Evolutionary conservation across 2,329 filamentous ascomycete species (phyloP), one percentile per base, ranked within the genome.

Genomic region (Ambrosiella cleistominuta): DNA sequence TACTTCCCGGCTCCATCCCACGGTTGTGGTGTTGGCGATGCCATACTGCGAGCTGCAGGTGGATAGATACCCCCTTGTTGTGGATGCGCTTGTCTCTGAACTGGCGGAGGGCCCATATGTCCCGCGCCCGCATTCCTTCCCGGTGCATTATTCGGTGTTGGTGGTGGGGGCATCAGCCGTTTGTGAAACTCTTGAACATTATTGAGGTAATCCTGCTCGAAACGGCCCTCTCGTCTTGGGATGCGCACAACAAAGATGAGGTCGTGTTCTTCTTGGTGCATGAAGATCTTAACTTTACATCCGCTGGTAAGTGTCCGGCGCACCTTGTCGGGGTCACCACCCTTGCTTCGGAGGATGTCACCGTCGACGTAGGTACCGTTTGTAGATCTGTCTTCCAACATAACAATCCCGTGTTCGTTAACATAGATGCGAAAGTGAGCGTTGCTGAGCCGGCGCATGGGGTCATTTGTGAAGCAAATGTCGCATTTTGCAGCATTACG

Each of bases 381-480:
- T n/a, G 89, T 96, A 0, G 93, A 97, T 67, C 83, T 79, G 66
- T 98, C 93, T 68, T 95, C 84, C 11, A 97, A 74, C 88, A 98
- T 95, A 63, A 96, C 77, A 59, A 86, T 83, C 36, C 86, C 88
- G 62, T 87, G 81, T n/a, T 82, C 75, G 65, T 94, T 98, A 64
- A 95, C 76, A 66, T 85, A 95, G 62, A 98, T 95, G 57, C 88
- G 84, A 68, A 97, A 98, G 68, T 98, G 93, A n/a, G 86, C 77
- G 67, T 97, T 96, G 73, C 91, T 97, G 61, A 98, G 78, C 49
- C 86, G 79, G 67, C 80, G 85, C 56, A 79, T 73, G 0, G 79
- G 78, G 63, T 91, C 85, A 62, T 82, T 75, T 40, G 72, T 69
- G 53, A 88, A 80, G 64, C 78, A 78, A 52, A 90, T 71, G 60